phyloP scores from a whole-genome alignment of 352 stramenopile genomes.

The Phytophthora ramorum region DNA sequence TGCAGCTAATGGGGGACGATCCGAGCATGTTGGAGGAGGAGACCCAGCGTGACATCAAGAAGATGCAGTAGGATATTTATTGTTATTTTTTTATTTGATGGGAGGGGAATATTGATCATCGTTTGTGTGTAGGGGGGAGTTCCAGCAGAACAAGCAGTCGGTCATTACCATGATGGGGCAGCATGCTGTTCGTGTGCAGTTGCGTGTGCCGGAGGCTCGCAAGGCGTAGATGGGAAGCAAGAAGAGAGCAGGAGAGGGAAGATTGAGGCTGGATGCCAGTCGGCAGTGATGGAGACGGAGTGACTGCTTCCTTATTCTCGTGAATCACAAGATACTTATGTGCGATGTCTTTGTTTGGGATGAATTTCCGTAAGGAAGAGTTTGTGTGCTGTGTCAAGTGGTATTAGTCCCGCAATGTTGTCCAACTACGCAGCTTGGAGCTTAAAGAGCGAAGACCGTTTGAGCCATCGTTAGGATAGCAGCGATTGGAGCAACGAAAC shows the following conservation, averaged over 20 bases:
- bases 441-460: too few relatives aligned
- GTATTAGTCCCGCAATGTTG: too few relatives aligned
- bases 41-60: conserved; percentile 80
- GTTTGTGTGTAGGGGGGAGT: conserved; percentile 50
- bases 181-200: conserved; percentile 67
- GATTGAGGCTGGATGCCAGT: neutral
- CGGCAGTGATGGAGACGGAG: neutral
- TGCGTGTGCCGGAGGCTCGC: conserved; percentile 71
- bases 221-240: conserved; percentile 47
- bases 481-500: too few relatives aligned
- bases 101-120: conserved; percentile 3
- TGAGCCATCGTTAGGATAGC: too few relatives aligned
- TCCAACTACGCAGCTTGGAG: too few relatives aligned
- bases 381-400: neutral
- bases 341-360: neutral
- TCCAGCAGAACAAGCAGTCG: conserved; percentile 69
- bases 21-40: conserved; percentile 80
- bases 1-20: conserved; percentile 81
- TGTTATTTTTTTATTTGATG: conserved; percentile 5
- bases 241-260: neutral
- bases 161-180: conserved; percentile 83
- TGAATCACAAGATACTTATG: conserved; percentile 31
- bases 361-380: neutral
- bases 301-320: conserved; percentile 12
- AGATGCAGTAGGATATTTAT: conserved; percentile 64